A percentile compares a stretch with the other conserved stretches of the same genome.
phyloP scores from a whole-genome alignment of 169 alveolate genomes.

The Miamiensis avidus region DNA sequence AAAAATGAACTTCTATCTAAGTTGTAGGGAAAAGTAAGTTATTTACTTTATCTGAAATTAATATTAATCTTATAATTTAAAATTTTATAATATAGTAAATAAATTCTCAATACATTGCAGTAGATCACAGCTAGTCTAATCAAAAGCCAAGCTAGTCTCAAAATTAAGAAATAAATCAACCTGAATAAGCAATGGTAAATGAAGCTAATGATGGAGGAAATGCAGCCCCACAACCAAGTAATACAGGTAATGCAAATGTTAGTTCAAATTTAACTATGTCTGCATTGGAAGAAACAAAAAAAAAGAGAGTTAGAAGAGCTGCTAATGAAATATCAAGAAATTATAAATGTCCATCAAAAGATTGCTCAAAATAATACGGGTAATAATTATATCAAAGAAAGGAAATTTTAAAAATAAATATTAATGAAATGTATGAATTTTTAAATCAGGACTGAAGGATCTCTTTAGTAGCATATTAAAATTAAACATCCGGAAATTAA shows the following conservation, averaged over 20 bases:
- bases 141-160: background rate
- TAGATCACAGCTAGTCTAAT: too few relatives aligned
- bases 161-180: too few relatives aligned
- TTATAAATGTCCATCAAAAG: background rate
- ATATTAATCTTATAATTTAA: too few relatives aligned
- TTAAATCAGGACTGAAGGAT: background rate
- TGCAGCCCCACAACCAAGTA: background rate
- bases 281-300: background rate
- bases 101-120: background rate
- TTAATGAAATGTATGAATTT: too few relatives aligned
- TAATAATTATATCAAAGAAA: too few relatives aligned
- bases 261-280: background rate
- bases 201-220: background rate
- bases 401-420: too few relatives aligned
- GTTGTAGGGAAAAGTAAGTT: background rate
- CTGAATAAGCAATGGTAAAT: background rate
- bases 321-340: background rate
- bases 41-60: background rate
- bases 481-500: background rate
- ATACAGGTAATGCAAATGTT: too few relatives aligned
- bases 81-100: background rate
- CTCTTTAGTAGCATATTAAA: background rate
- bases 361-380: background rate
- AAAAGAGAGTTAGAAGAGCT: background rate
- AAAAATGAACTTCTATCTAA: background rate